Conservation (phyloP, 139 green algal genomes). For the Yamagishiella unicocca region DNA sequence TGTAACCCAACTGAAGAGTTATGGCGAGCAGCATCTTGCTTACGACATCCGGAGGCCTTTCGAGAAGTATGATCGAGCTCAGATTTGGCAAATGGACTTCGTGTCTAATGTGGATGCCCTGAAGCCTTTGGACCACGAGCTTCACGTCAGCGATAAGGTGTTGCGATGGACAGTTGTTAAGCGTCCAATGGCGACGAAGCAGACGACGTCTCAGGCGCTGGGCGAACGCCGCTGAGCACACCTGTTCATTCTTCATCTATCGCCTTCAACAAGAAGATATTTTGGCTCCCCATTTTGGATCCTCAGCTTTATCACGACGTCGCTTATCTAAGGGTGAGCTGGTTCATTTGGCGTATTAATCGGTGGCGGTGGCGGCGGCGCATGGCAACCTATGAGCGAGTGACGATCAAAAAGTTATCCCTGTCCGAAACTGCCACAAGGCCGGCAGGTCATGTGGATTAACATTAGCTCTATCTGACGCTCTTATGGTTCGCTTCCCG, state of each 20-base stretch:
- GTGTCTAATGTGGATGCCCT: conserved; percentile 58
- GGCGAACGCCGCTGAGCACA: conserved; percentile 48
- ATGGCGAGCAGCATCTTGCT: conserved; percentile 78
- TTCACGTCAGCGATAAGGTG: conserved; percentile 78
- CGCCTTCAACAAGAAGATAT: no score
- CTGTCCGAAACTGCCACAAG: conserved; percentile 76
- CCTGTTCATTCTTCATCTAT: no score
- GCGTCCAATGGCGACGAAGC: conserved; percentile 11
- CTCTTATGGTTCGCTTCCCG: conserved; percentile 7
- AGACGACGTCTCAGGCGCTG: conserved; percentile 21
- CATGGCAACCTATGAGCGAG: background rate
- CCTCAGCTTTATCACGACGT: conserved; percentile 6
- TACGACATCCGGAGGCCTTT: conserved; percentile 79
- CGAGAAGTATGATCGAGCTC: conserved; percentile 72
- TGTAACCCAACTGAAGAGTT: conserved; percentile 78
- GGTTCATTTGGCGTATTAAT: background rate
- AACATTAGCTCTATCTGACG: conserved; percentile 90
- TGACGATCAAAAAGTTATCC: conserved; percentile 80
- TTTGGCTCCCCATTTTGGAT: no score
- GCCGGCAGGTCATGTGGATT: conserved; percentile 63
- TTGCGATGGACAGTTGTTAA: conserved; percentile 83
- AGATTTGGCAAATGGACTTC: conserved; percentile 89
- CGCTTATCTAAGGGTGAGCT: background rate
- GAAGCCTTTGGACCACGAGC: conserved; percentile 68
- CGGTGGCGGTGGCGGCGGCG: no score